Base-by-base conservation (phyloP, 148 eudicot genomes). In the Silene uniflora region DNA sequence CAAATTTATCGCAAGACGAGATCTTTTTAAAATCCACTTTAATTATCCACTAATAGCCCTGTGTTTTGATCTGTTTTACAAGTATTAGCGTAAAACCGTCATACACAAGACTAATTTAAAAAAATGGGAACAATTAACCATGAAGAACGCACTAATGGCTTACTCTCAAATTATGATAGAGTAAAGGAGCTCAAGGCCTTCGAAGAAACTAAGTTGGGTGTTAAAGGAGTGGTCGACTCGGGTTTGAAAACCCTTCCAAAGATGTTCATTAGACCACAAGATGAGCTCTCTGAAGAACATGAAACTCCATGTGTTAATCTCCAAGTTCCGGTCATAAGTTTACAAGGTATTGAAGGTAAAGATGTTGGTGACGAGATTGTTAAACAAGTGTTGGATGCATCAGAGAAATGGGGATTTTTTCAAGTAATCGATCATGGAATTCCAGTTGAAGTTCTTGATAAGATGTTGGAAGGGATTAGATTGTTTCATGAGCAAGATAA, bases 371-470 rank as follows among this genome's bases (percentile, higher is more conserved):
- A 59, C 7, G 29, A 27, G 7, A 39, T 82, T 3, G 77, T 79
- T 17, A 35, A 77, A 14, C 32, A 59, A 18, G 69, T 80, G 4
- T n/a, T 32, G 10, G 0, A 7, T 4, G 87, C 87, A 7, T 74
- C 79, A 0, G 77, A 82, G 58, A 61, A 70, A 0, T 52, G 79
- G 75, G 87, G 85, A 2, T 82, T 83, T 4, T 83, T 83, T n/a
- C 65, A 76, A 54, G 80, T 86, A 7, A 66, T 86, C 0, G 83
- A 86, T 73, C 91, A 88, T 32, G 89, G 84, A 3, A 79, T 88
- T 10, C 73, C 88, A 0, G 0, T 3, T 0, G 62, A 69, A 35
- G 68, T 82, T 1, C 0, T 86, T 60, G 79, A 83, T 0, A 76
- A 62, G 2, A 78, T 83, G 84, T 1, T 81, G 10, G 75, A 76